Base-by-base conservation (phyloP, 371 early-diverging fungal genomes). In the Circinella minor region DNA sequence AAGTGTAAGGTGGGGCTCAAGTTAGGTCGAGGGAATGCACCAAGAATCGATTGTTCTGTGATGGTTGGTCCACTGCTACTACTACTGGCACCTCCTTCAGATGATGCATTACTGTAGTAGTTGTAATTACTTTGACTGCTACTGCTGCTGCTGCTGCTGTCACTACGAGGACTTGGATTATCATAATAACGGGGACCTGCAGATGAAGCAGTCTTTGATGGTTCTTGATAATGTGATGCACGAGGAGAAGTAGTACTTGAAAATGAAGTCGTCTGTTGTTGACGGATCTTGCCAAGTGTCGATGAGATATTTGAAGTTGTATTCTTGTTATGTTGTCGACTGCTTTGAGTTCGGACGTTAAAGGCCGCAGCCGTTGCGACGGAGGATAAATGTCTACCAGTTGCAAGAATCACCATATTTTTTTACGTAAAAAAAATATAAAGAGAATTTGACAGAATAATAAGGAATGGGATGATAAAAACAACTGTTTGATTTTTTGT, bases 1-100 rank as follows among this genome's bases (percentile, higher is more conserved):
- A 77, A 76, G 36, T 81, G 80, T 2, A 84, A 72, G 0, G 84
- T 84, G 14, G 84, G 84, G 65, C 73, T 77, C 65, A 84, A 72
- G 65, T 84, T 84, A 39, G 82, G 84, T 65, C 84, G 82, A 71
- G 84, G 84, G 57, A 79, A 84, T 43, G 74, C 74, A 48, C 62
- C 77, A 7, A 84, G 66, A 39, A 84, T 74, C 13, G 76, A 76
- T 36, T 67, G 71, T 61, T 84, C 84, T 4, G 84, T 84, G 11
- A 84, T 66, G 34, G 68, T 64, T 36, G 59, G 61, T 7, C 68
- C 68, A 51, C 49, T 49, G n/a, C 54, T 48, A 18, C 48, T 46
- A n/a, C 65, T 65, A n/a, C 63, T 34, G 17, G 63, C 63, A 9
- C 48, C 34, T 47, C 39, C 17, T 48, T 63, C 39, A 15, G 49